A percentile compares a stretch with the other conserved stretches of the same genome.
These are phyloP conservation scores for Strigomonas culicis DNA, from an alignment of 208 protist species.

Conservation along the genomic window DNA sequence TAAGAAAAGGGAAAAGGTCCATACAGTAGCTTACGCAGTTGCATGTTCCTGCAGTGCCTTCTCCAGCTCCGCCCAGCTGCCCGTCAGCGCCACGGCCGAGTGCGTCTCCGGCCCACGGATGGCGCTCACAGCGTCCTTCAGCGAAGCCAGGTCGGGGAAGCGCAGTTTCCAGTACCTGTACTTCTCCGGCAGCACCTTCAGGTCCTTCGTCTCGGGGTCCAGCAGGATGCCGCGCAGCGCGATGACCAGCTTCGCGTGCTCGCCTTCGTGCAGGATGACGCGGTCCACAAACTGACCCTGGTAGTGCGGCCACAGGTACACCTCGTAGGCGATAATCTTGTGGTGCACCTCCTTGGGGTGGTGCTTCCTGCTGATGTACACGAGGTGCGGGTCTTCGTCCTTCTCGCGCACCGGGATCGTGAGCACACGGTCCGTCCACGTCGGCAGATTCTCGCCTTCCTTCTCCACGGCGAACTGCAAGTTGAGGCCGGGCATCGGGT, in stretches of 20 bases:
- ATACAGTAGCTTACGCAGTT: too few relatives aligned
- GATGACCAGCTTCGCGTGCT: conserved; percentile 3
- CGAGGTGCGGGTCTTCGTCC: conserved; percentile 5
- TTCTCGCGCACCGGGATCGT: not conserved
- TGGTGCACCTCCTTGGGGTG: conserved; percentile 11
- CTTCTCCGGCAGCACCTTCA: too few relatives aligned
- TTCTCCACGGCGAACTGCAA: conserved; percentile 13
- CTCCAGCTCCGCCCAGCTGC: conserved; percentile 7
- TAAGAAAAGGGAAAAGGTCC: too few relatives aligned
- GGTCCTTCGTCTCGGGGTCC: not conserved
- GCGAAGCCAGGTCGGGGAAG: not conserved
- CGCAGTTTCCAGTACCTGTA: not conserved
- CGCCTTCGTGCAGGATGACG: too few relatives aligned
- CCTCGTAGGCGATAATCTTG: conserved; percentile 6
- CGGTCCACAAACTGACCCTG: too few relatives aligned
- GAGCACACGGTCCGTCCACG: conserved; percentile 7
- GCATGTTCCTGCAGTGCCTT: not conserved
- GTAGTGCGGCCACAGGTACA: conserved; percentile 7
- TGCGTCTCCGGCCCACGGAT: conserved; percentile 1
- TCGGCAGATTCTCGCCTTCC: not conserved
- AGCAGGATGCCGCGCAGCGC: not conserved
- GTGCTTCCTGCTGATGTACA: conserved; percentile 6
- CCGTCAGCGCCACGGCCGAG: not conserved
- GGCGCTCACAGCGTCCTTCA: not conserved
- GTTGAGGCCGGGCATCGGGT: not conserved